These are phyloP conservation scores for Aciculoconidium aculeatum DNA, from an alignment of 805 yeast species.

Conservation along the genomic window DNA sequence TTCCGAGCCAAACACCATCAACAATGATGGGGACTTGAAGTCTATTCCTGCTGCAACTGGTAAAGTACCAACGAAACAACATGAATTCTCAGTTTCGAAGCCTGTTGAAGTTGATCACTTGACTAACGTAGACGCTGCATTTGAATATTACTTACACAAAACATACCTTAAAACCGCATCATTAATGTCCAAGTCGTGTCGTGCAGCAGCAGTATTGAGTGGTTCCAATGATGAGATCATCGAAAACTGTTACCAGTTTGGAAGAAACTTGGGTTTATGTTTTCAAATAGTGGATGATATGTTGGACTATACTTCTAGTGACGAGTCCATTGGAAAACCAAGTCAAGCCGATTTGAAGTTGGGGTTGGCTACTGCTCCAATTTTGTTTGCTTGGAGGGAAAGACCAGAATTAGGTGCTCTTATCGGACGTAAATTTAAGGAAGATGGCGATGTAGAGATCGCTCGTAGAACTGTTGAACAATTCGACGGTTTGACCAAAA, in stretches of 20 bases:
- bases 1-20: slow-evolving; percentile 35
- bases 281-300: slow-evolving; percentile 96
- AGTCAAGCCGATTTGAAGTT: slow-evolving; percentile 91
- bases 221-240: slow-evolving; percentile 74
- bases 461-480: slow-evolving; percentile 70
- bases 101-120: slow-evolving; percentile 48
- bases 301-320: slow-evolving; percentile 89
- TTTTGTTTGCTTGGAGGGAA: slow-evolving; percentile 87
- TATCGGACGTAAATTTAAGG: slow-evolving; percentile 75
- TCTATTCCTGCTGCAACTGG: slow-evolving; percentile 55
- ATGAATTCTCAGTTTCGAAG: slow-evolving; percentile 47
- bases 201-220: slow-evolving; percentile 89
- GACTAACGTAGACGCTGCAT: slow-evolving; percentile 76
- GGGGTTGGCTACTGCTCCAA: slow-evolving; percentile 97
- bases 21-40: slow-evolving; percentile 44
- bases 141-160: slow-evolving; percentile 91
- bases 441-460: slow-evolving; percentile 78
- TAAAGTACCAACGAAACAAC: slow-evolving; percentile 52
- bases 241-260: slow-evolving; percentile 85
- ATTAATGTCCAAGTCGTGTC: slow-evolving; percentile 84
- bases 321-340: slow-evolving; percentile 85
- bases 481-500: slow-evolving; percentile 70
- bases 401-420: slow-evolving; percentile 79
- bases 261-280: slow-evolving; percentile 88
- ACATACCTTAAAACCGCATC: slow-evolving; percentile 95